Conservation (phyloP, 1,284 basidiomycete species). For the Xerocomus nothofagi region DNA sequence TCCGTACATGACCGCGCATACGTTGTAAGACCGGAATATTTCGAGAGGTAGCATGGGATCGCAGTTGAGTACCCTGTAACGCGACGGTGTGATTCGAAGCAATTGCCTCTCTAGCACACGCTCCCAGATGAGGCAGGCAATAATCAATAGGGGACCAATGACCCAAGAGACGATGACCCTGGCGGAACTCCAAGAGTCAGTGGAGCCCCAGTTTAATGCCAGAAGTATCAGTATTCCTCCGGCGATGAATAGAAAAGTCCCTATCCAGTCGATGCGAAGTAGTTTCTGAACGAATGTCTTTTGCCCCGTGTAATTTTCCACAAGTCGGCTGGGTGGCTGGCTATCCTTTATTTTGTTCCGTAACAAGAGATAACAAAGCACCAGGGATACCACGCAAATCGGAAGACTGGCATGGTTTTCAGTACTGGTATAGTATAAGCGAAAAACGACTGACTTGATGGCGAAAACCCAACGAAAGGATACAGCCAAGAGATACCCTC, state of each 20-base stretch:
- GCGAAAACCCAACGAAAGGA: conserved; percentile 41
- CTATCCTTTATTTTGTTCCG: neutral
- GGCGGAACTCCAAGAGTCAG: neutral
- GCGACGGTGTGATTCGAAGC: neutral
- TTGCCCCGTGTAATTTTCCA: neutral
- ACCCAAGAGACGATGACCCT: neutral
- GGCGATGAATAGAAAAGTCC: neutral
- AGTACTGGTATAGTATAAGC: neutral
- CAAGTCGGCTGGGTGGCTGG: neutral
- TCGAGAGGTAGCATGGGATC: neutral
- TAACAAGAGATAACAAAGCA: conserved; percentile 1
- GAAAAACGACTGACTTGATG: conserved; percentile 39
- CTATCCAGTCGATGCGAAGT: neutral
- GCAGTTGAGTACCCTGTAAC: neutral
- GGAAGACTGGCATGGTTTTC: conserved; percentile 7
- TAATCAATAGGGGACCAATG: neutral
- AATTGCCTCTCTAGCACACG: neutral
- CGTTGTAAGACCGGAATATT: neutral
- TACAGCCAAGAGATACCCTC: conserved; percentile 39
- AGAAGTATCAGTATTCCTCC: neutral
- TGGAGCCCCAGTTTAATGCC: neutral
- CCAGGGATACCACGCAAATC: conserved; percentile 34
- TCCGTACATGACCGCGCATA: neutral
- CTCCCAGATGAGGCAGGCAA: neutral
- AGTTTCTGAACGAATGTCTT: neutral